A percentile compares a stretch with the other conserved stretches of the same genome.
Evolutionary conservation across 495 filamentous ascomycete genomes (phyloP).

Genomic region (Podospora pseudoanserina): DNA sequence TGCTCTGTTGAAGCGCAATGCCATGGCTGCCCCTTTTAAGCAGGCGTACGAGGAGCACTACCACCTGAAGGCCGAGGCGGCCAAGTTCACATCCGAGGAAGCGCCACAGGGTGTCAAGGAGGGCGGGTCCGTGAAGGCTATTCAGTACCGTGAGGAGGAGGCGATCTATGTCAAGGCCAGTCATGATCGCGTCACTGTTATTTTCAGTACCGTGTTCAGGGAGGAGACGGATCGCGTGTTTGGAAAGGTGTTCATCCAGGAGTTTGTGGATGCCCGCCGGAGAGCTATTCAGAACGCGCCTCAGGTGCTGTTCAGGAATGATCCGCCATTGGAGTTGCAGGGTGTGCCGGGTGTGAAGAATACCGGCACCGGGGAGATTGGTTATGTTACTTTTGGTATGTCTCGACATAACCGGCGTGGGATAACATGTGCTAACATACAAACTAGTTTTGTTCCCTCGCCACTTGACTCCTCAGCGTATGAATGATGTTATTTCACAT

Average conservation of each 20-base stretch:
- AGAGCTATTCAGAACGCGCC: slow-evolving; percentile 96
- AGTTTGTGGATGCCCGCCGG: slow-evolving; percentile 93
- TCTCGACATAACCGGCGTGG: not conserved
- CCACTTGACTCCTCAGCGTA: slow-evolving; percentile 82
- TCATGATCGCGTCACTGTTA: slow-evolving; percentile 94
- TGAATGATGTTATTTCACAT: slow-evolving; percentile 93
- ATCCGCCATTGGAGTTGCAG: slow-evolving; percentile 87
- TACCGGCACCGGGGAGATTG: slow-evolving; percentile 72
- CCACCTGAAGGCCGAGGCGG: slow-evolving; percentile 76
- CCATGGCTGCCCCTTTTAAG: slow-evolving; percentile 97
- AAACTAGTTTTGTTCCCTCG: slow-evolving; percentile 87
- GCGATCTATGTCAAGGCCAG: slow-evolving; percentile 99
- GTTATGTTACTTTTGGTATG: slow-evolving; percentile 96
- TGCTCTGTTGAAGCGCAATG: slow-evolving; percentile 89
- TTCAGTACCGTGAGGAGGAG: slow-evolving; percentile 97
- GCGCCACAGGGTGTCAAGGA: slow-evolving; percentile 85
- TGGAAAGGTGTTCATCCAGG: slow-evolving; percentile 89
- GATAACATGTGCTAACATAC: slow-evolving; percentile 19
- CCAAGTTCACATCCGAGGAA: slow-evolving; percentile 84
- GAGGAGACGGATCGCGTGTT: slow-evolving; percentile 97
- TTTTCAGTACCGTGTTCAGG: slow-evolving; percentile 96
- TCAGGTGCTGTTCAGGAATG: slow-evolving; percentile 94
- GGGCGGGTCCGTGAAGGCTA: slow-evolving; percentile 89
- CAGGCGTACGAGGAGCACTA: slow-evolving; percentile 91
- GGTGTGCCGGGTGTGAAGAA: slow-evolving; percentile 76